Percentiles rank a stretch among this genome's conserved stretches.
Conservation (phyloP, 164 flowering plant genomes). For the Magnolia officinalis region DNA sequence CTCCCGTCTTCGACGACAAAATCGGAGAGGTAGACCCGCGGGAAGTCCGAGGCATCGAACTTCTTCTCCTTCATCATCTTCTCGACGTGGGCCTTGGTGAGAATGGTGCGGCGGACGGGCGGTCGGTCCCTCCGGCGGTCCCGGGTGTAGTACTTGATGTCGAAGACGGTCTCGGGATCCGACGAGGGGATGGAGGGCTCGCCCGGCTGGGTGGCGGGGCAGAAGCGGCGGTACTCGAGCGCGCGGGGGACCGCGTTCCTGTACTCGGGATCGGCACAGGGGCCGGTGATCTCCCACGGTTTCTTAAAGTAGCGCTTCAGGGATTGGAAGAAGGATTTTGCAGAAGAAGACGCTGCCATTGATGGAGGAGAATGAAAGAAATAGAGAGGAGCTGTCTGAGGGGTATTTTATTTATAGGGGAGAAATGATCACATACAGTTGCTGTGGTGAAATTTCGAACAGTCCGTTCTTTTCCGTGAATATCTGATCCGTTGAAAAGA, state of each 20-base stretch:
- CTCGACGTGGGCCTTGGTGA: slow-evolving; percentile 63
- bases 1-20: slow-evolving; percentile 58
- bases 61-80: slow-evolving; percentile 61
- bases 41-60: slow-evolving; percentile 52
- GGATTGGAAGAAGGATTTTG: slow-evolving; percentile 49
- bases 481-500: too few species aligned
- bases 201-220: slow-evolving; percentile 55
- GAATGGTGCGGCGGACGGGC: slow-evolving; percentile 53
- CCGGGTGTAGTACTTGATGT: slow-evolving; percentile 74
- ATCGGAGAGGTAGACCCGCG: slow-evolving; percentile 47
- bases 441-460: too few species aligned
- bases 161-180: slow-evolving; percentile 72
- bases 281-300: slow-evolving; percentile 93
- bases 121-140: slow-evolving; percentile 84
- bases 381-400: background rate
- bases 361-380: background rate
- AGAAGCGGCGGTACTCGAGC: slow-evolving; percentile 54
- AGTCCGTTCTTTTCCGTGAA: too few species aligned
- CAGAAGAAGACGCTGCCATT: slow-evolving; percentile 8
- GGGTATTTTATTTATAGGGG: background rate
- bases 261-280: slow-evolving; percentile 76
- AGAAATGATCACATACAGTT: background rate
- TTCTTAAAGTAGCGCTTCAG: slow-evolving; percentile 63
- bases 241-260: slow-evolving; percentile 54
- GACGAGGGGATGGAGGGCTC: slow-evolving; percentile 57